These are phyloP conservation scores for Cryptosporidium bovis DNA, from an alignment of 169 alveolate species.

Conservation along the genomic window DNA sequence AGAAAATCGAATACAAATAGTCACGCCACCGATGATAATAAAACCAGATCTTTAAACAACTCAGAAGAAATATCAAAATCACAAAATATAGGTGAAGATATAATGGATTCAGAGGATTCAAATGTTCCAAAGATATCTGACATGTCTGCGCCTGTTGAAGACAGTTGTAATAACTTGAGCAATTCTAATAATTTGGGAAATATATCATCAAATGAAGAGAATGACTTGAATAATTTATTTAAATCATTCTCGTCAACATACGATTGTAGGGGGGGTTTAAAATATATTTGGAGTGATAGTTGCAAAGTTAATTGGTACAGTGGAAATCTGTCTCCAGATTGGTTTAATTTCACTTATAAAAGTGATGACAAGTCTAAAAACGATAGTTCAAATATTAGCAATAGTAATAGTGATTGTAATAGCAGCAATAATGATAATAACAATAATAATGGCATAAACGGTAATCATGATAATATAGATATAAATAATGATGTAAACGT, in stretches of 20 bases:
- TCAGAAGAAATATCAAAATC: slow-evolving; percentile 21
- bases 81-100: slow-evolving; percentile 13
- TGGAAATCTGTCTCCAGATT: slow-evolving; percentile 59
- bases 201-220: slow-evolving; percentile 38
- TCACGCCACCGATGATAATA: slow-evolving; percentile 16
- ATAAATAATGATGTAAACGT: background rate
- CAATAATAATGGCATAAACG: background rate
- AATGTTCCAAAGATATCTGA: slow-evolving; percentile 32
- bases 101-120: slow-evolving; percentile 41
- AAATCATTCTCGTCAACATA: slow-evolving; percentile 43
- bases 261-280: slow-evolving; percentile 69
- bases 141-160: slow-evolving; percentile 9
- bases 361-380: too few relatives aligned
- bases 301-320: slow-evolving; percentile 73
- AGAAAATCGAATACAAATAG: slow-evolving; percentile 27
- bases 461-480: background rate
- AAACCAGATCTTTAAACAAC: background rate
- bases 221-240: slow-evolving; percentile 48
- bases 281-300: slow-evolving; percentile 67
- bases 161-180: slow-evolving; percentile 16
- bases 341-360: slow-evolving; percentile 13
- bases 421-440: slow-evolving; percentile 5
- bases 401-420: slow-evolving; percentile 15
- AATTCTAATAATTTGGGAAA: slow-evolving; percentile 34
- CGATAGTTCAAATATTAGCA: slow-evolving; percentile 1